These are phyloP conservation scores for Xylariaceae sp. DNA, from an alignment of 2,329 filamentous ascomycete genomes.

Conservation along the genomic window DNA sequence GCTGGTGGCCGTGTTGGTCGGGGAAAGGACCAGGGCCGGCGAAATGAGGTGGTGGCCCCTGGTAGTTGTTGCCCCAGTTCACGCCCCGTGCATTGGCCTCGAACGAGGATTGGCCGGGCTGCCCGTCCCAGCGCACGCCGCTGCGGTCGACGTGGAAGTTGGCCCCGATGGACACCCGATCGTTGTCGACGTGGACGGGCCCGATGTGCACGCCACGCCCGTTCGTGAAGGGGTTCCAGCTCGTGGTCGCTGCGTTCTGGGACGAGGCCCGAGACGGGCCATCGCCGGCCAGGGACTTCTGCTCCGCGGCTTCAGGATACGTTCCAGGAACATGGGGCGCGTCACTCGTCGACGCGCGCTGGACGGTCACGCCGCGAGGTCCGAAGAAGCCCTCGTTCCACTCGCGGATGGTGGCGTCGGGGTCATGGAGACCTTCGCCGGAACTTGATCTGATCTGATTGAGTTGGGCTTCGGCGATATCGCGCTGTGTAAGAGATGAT, in stretches of 20 bases:
- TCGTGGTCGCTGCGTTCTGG: conserved; percentile 8
- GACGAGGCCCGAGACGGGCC: conserved; percentile 1
- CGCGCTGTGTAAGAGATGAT: conserved; percentile 23
- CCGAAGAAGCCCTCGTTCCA: conserved; percentile 57
- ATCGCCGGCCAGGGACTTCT: no score
- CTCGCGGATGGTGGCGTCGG: conserved; percentile 41
- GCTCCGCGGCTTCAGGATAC: not conserved
- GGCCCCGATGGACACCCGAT: conserved; percentile 39
- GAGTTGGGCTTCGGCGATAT: conserved; percentile 39
- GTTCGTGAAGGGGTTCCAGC: conserved; percentile 17
- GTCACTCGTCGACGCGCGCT: conserved; percentile 19
- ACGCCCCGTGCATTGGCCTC: conserved; percentile 8
- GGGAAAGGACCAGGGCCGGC: conserved; percentile 2
- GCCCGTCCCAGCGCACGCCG: conserved; percentile 41
- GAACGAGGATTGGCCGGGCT: conserved; percentile 40
- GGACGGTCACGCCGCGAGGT: conserved; percentile 43
- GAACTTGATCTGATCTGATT: conserved; percentile 27
- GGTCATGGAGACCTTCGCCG: conserved; percentile 20
- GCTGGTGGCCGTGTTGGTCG: conserved; percentile 1
- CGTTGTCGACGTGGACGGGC: conserved; percentile 38
- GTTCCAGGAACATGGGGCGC: conserved; percentile 22
- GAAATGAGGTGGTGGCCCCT: not conserved
- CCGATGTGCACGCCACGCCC: conserved; percentile 30
- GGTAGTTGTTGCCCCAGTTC: conserved; percentile 4
- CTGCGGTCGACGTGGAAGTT: conserved; percentile 39